Evolutionary conservation across 805 yeast species (phyloP).

Genomic region (Ogataea minuta): DNA sequence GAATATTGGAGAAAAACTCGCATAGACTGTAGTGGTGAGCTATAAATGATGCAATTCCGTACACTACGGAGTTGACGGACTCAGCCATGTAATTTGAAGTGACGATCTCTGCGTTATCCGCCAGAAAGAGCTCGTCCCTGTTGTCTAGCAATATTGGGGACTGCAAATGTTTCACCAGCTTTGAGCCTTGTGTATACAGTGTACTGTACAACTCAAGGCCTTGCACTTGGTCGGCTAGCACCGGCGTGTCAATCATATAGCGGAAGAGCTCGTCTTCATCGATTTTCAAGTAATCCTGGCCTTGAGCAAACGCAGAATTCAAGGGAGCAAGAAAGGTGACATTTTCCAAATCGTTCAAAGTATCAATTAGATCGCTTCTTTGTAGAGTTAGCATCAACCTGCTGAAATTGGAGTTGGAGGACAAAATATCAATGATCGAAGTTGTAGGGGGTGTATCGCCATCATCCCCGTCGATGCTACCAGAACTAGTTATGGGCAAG

Average conservation of each 20-base stretch:
- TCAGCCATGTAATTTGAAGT: constrained; percentile 58
- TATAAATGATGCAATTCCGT: constrained; percentile 54
- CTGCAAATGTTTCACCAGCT: constrained; percentile 13
- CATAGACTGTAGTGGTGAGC: constrained; percentile 38
- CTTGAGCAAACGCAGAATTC: constrained; percentile 61
- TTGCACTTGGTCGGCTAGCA: constrained; percentile 27
- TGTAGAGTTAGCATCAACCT: constrained; percentile 61
- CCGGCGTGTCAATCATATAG: constrained; percentile 37
- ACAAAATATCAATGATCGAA: constrained; percentile 66
- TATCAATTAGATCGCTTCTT: constrained; percentile 58
- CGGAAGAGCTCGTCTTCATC: constrained; percentile 23
- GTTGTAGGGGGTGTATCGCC: constrained; percentile 30
- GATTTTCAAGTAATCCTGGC: constrained; percentile 11
- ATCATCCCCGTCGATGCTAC: constrained; percentile 9
- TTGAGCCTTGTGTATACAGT: constrained; percentile 22
- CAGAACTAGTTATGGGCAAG: not conserved
- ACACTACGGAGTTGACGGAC: constrained; percentile 63
- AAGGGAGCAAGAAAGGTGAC: constrained; percentile 79
- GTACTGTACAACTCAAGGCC: constrained; percentile 31
- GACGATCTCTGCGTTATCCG: constrained; percentile 49
- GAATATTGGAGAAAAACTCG: constrained; percentile 31
- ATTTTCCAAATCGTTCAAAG: constrained; percentile 55
- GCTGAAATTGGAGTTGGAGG: constrained; percentile 66
- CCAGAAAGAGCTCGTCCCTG: constrained; percentile 32
- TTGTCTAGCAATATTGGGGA: constrained; percentile 36